Base-by-base conservation (phyloP, 345 rosid genomes). In the Sisymbrium irio region DNA sequence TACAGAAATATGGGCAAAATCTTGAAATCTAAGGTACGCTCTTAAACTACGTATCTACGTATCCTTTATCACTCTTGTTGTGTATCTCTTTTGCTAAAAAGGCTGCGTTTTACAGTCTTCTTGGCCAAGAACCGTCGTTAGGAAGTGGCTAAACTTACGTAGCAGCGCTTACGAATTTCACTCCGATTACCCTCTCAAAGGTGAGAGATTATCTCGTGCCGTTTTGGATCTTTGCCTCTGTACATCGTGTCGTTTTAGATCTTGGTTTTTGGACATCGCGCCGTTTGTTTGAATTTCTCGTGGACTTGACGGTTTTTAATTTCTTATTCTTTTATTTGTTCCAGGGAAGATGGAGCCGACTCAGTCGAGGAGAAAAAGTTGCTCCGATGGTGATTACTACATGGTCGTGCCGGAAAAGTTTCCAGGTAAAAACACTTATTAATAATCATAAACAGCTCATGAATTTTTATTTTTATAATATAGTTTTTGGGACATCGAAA, bases 71-170 rank as follows among this genome's bases (percentile, higher is more conserved):
- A 6, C 33, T 12, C n/a, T 36, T 54, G 8, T 6, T 60, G 8
- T 61, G 33, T 30, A 1, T 18, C 5, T 15, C 22, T n/a, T 42
- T 8, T 8, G 15, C 68, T 63, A 2, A 32, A 30, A 37, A 53
- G 56, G 3, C 41, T 7, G 15, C 39, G 62, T 71, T 74, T 70
- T 50, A 19, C 78, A 90, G 98, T 39, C 86, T 40, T 86, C 91
- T 44, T 90, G 98, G 98, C 93, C 96, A 3, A 86, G 77, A 79
- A 68, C 73, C 50, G 85, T 90, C 42, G 98, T 71, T 28, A 82
- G 83, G 51, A 93, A 91, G 82, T 93, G 98, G 97, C 83, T 93
- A 20, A 90, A 93, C 74, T 79, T 90, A 77, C 86, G 81, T 39
- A 83, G 87, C 53, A 78, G 85, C 74, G 85, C 83, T 20, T 88